These are phyloP conservation scores for Ophiognomonia clavigignenti-juglandacearum DNA, from an alignment of 2,329 filamentous ascomycete genomes.

Conservation along the genomic window DNA sequence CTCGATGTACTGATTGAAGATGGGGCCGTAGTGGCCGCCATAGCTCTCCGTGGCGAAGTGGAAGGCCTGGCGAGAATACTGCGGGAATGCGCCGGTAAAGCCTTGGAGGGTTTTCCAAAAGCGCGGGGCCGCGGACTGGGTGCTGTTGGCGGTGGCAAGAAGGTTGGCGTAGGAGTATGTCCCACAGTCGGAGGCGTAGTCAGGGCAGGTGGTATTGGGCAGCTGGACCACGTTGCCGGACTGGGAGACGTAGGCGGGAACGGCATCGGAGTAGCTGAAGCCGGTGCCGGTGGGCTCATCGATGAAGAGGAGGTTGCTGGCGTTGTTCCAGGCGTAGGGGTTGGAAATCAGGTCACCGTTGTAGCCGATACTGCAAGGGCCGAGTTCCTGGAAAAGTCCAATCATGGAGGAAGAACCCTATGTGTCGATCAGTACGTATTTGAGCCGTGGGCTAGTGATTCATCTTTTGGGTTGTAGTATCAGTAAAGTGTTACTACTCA, in stretches of 20 bases:
- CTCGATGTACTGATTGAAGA: constrained; percentile 47
- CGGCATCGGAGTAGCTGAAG: constrained; percentile 40
- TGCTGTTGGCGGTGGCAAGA: constrained; percentile 53
- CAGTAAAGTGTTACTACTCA: no score
- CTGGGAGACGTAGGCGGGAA: constrained; percentile 29
- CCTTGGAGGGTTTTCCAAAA: constrained; percentile 59
- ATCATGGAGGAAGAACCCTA: constrained; percentile 46
- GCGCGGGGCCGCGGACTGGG: constrained; percentile 47
- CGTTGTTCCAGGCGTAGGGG: constrained; percentile 50
- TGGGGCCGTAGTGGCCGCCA: constrained; percentile 53
- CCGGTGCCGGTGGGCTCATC: constrained; percentile 58
- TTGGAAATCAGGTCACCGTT: constrained; percentile 40
- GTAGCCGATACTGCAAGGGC: constrained; percentile 35
- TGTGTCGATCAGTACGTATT: background rate
- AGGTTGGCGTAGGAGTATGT: constrained; percentile 48
- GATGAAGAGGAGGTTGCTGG: constrained; percentile 56
- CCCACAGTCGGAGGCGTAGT: constrained; percentile 45
- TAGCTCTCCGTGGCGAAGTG: constrained; percentile 53
- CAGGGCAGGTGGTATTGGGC: constrained; percentile 42
- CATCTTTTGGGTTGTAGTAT: no score
- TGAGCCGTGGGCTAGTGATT: no score
- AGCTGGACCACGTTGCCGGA: constrained; percentile 33
- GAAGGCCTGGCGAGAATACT: constrained; percentile 44
- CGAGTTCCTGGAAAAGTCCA: constrained; percentile 46
- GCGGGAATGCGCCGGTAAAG: constrained; percentile 57